Conservation (phyloP, 2,329 filamentous ascomycete species). For the Xylariales sp. region DNA sequence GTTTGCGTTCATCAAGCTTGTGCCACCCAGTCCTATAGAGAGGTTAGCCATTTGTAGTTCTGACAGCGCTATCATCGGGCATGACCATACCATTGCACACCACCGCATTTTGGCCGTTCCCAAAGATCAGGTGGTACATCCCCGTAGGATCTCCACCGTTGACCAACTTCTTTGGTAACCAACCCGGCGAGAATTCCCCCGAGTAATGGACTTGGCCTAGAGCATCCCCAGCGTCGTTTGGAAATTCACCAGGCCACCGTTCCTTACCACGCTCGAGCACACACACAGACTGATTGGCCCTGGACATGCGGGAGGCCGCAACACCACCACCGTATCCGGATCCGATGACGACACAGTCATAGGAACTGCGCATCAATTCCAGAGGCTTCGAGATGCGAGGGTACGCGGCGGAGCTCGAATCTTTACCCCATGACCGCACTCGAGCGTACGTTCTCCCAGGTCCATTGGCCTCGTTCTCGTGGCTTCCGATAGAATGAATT, state of each 20-base stretch:
- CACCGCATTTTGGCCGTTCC: slow-evolving; percentile 59
- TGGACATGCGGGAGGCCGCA: slow-evolving; percentile 60
- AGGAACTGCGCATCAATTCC: slow-evolving; percentile 50
- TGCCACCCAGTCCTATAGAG: slow-evolving; percentile 55
- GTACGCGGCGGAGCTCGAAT: slow-evolving; percentile 24
- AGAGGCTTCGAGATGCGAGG: slow-evolving; percentile 54
- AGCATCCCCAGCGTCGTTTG: slow-evolving; percentile 40
- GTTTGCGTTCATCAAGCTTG: slow-evolving; percentile 63
- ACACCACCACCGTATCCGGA: slow-evolving; percentile 66
- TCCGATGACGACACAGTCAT: slow-evolving; percentile 64
- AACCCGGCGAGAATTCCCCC: slow-evolving; percentile 44
- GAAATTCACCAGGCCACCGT: slow-evolving; percentile 63
- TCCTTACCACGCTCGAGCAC: slow-evolving; percentile 62
- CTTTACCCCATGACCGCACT: slow-evolving; percentile 24
- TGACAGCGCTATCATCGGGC: no score
- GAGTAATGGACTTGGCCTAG: slow-evolving; percentile 51
- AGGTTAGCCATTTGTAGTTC: slow-evolving; percentile 4
- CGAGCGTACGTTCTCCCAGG: slow-evolving; percentile 27
- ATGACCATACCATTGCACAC: slow-evolving; percentile 54
- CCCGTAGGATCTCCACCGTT: slow-evolving; percentile 51
- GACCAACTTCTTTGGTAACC: slow-evolving; percentile 35
- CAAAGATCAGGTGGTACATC: slow-evolving; percentile 59
- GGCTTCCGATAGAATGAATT: slow-evolving; percentile 22
- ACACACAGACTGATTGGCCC: slow-evolving; percentile 56
- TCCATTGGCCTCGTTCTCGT: slow-evolving; percentile 29